These are phyloP conservation scores for Zygosaccharomyces pseudorouxii DNA, from an alignment of 805 yeast species.

Conservation along the genomic window DNA sequence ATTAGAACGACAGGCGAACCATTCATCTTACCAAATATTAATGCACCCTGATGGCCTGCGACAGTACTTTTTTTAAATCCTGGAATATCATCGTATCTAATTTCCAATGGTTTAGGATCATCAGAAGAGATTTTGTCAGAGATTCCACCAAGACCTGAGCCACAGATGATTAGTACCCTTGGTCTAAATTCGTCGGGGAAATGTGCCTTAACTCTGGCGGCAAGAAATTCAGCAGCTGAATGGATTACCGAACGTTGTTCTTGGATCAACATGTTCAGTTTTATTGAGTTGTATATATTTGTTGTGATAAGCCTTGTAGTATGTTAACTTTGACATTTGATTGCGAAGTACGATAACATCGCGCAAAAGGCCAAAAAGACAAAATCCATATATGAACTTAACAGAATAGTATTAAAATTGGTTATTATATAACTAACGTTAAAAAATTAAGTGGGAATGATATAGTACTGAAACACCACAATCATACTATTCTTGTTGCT, in stretches of 20 bases:
- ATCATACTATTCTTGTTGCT: background rate
- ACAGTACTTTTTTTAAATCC: slow-evolving; percentile 81
- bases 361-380: background rate
- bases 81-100: slow-evolving; percentile 69
- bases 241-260: slow-evolving; percentile 19
- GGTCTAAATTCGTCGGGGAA: slow-evolving; percentile 39
- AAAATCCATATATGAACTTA: background rate
- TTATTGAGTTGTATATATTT: background rate
- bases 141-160: slow-evolving; percentile 90
- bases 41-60: slow-evolving; percentile 81
- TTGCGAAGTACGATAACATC: background rate
- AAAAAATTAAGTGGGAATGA: background rate
- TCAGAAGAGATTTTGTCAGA: slow-evolving; percentile 42
- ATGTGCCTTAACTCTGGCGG: slow-evolving; percentile 14
- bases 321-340: background rate
- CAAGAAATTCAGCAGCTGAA: slow-evolving; percentile 16
- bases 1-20: slow-evolving; percentile 80
- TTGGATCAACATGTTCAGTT: background rate
- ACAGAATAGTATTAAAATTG: background rate
- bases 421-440: background rate
- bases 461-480: background rate
- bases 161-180: slow-evolving; percentile 76
- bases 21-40: slow-evolving; percentile 71
- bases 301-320: background rate
- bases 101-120: slow-evolving; percentile 41